phyloP scores from a whole-genome alignment of 139 green algal genomes.

The Coccomyxa sp. region DNA sequence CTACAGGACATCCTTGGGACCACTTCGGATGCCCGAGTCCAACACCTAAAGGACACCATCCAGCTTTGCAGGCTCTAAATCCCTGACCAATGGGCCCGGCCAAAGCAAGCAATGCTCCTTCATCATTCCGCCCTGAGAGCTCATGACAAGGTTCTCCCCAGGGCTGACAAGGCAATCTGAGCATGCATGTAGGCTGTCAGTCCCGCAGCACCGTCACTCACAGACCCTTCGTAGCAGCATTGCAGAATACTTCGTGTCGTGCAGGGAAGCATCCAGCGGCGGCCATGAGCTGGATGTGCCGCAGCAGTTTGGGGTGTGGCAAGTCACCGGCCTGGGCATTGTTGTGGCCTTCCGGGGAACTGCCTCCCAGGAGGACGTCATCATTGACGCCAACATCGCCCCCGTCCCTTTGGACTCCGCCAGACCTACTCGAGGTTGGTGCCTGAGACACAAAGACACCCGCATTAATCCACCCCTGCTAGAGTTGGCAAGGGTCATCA shows the following conservation, averaged over 20 bases:
- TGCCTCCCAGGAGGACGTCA: slow-evolving; percentile 16
- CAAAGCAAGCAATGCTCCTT: too few relatives aligned
- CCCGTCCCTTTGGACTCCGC: slow-evolving; percentile 7
- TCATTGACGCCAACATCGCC: slow-evolving; percentile 22
- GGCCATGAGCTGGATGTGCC: background rate
- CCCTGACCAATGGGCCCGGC: too few relatives aligned
- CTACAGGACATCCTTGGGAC: too few relatives aligned
- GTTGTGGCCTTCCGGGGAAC: slow-evolving; percentile 24
- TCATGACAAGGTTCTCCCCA: too few relatives aligned
- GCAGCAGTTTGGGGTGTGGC: slow-evolving; percentile 26
- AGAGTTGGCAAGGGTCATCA: too few relatives aligned
- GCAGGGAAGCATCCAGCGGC: background rate
- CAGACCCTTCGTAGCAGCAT: background rate
- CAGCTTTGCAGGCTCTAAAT: too few relatives aligned
- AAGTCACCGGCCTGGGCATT: slow-evolving; percentile 21
- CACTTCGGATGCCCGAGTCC: too few relatives aligned
- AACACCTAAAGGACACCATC: too few relatives aligned
- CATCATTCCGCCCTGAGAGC: too few relatives aligned
- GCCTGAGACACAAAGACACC: too few relatives aligned
- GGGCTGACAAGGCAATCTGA: too few relatives aligned
- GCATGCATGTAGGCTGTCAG: background rate
- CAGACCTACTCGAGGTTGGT: background rate
- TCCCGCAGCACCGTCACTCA: background rate
- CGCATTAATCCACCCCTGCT: too few relatives aligned
- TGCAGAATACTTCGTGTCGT: background rate